phyloP scores from a whole-genome alignment of 768 basidiomycete species.

The Lentinula lateritia region DNA sequence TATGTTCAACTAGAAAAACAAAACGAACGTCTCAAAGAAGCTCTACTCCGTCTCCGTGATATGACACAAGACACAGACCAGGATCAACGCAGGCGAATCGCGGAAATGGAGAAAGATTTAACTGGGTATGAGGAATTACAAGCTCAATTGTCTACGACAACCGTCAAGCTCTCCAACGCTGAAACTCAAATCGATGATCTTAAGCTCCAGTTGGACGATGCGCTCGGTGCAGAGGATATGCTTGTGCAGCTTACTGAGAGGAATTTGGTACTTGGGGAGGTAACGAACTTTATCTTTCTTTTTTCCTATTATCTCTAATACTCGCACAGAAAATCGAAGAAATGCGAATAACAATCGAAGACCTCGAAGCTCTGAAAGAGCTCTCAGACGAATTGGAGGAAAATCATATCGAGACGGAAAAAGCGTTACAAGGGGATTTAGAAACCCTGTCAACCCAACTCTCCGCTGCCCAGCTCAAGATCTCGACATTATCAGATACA shows the following conservation, averaged over 20 bases:
- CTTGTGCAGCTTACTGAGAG: slow-evolving; percentile 92
- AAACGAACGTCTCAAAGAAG: slow-evolving; percentile 93
- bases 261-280: slow-evolving; percentile 88
- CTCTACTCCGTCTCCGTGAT: slow-evolving; percentile 86
- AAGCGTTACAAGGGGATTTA: slow-evolving; percentile 82
- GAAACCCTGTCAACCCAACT: neutral
- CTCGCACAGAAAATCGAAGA: slow-evolving; percentile 85
- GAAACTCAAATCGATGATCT: slow-evolving; percentile 91
- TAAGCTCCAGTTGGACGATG: slow-evolving; percentile 91
- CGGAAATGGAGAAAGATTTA: slow-evolving; percentile 89
- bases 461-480: slow-evolving; percentile 29
- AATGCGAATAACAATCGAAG: slow-evolving; percentile 94
- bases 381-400: slow-evolving; percentile 97
- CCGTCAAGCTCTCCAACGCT: slow-evolving; percentile 81
- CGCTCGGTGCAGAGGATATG: slow-evolving; percentile 93
- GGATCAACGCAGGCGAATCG: slow-evolving; percentile 74
- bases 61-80: slow-evolving; percentile 83
- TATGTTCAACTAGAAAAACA: slow-evolving; percentile 89
- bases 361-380: slow-evolving; percentile 92
- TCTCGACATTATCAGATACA: slow-evolving; percentile 67
- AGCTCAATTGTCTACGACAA: slow-evolving; percentile 30
- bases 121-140: slow-evolving; percentile 12
- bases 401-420: slow-evolving; percentile 92
- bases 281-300: slow-evolving; percentile 21
- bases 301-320: neutral